phyloP scores from a whole-genome alignment of 1,284 basidiomycete species.

The Ustilago lituana region DNA sequence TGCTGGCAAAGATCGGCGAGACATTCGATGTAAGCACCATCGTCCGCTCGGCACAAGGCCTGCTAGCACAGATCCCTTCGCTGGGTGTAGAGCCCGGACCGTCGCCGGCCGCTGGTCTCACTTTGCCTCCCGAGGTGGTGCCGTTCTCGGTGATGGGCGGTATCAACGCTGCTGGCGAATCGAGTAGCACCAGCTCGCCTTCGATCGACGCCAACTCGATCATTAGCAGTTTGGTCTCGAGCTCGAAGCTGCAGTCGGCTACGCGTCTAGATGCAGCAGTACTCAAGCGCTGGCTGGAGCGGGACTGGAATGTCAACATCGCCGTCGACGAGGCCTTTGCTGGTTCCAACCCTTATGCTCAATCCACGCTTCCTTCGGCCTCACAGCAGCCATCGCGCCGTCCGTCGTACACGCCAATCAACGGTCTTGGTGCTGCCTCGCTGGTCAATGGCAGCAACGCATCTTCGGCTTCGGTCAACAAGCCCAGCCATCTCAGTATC shows the following conservation, averaged over 20 bases:
- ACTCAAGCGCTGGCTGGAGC: conserved; percentile 56
- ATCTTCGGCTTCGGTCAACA: conserved; percentile 26
- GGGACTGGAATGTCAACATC: conserved; percentile 60
- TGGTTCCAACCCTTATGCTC: conserved; percentile 38
- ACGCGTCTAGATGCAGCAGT: conserved; percentile 39
- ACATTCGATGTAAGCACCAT: conserved; percentile 73
- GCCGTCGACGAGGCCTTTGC: conserved; percentile 57
- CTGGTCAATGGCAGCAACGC: conserved; percentile 37
- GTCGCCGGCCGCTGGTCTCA: conserved; percentile 32
- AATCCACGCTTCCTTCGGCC: conserved; percentile 14
- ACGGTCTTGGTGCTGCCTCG: conserved; percentile 24
- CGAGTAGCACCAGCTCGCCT: conserved; percentile 33
- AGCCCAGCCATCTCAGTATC: conserved; percentile 20
- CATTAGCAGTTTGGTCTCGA: conserved; percentile 41
- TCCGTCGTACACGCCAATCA: conserved; percentile 35
- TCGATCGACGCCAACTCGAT: conserved; percentile 36
- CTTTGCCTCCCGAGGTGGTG: conserved; percentile 42
- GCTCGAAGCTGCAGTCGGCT: conserved; percentile 49
- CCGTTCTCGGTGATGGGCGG: conserved; percentile 37
- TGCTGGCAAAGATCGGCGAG: conserved; percentile 77
- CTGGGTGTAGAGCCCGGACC: conserved; percentile 47
- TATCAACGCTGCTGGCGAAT: conserved; percentile 36
- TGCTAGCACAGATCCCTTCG: conserved; percentile 41
- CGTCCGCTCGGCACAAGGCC: conserved; percentile 23
- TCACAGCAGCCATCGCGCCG: conserved; percentile 35